Percentiles rank a stretch among this genome's conserved stretches.
These are phyloP conservation scores for Powellomyces hirtus DNA, from an alignment of 192 early-diverging fungal species.

Conservation along the genomic window DNA sequence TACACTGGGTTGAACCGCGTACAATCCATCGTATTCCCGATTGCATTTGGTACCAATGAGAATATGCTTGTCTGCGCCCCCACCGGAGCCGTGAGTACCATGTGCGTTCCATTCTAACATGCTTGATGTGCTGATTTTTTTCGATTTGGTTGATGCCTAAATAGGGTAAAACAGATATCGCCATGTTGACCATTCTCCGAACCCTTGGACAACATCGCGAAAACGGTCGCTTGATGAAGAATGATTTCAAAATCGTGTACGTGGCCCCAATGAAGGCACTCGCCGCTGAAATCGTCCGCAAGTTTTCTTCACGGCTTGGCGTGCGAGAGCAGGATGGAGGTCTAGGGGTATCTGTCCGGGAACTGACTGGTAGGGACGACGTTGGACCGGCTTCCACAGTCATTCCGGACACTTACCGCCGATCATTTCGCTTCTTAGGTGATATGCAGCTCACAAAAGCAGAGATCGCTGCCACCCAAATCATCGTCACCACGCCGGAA, in stretches of 20 bases:
- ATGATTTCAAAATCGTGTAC: conserved; percentile 98
- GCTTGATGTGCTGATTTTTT: no score
- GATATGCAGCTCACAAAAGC: conserved; percentile 98
- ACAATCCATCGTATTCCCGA: conserved; percentile 93
- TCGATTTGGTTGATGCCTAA: background rate
- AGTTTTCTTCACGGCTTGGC: conserved; percentile 79
- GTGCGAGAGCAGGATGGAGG: conserved; percentile 47
- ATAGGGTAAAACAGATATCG: conserved; percentile 95
- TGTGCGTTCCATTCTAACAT: conserved; percentile 43
- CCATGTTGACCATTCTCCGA: conserved; percentile 88
- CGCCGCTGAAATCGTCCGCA: conserved; percentile 91
- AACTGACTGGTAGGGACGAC: conserved; percentile 69
- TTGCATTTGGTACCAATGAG: conserved; percentile 92
- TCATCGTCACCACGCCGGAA: conserved; percentile 99
- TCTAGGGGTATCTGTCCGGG: conserved; percentile 83
- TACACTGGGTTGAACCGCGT: conserved; percentile 90
- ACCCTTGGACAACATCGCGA: conserved; percentile 67
- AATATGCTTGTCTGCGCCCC: conserved; percentile 99
- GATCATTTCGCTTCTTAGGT: conserved; percentile 35
- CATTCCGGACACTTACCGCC: background rate
- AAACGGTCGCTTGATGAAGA: conserved; percentile 59
- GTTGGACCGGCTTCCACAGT: background rate
- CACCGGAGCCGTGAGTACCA: conserved; percentile 76
- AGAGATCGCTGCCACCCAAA: conserved; percentile 90
- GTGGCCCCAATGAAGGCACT: conserved; percentile 98